These are phyloP conservation scores for Hawksworthiomyces lignivorus DNA, from an alignment of 2,329 filamentous ascomycete species.

Conservation along the genomic window DNA sequence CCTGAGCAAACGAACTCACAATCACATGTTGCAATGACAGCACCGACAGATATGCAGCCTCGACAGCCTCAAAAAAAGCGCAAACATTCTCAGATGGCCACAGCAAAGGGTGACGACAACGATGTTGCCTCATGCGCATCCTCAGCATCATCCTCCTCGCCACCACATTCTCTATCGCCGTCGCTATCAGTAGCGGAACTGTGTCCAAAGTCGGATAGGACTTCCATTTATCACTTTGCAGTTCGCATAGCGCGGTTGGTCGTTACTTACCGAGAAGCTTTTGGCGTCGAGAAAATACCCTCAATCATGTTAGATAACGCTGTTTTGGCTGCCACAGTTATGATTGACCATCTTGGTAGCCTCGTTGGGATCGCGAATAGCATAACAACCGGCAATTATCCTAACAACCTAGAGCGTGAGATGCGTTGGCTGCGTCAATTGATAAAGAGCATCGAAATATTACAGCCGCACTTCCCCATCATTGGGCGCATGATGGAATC, in stretches of 20 bases:
- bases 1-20: background rate
- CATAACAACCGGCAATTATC: background rate
- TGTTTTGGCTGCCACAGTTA: conserved; percentile 7
- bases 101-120: background rate
- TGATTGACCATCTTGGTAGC: conserved; percentile 5
- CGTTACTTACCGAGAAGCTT: conserved; percentile 8
- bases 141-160: background rate
- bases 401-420: background rate
- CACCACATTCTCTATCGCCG: background rate
- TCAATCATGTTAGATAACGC: conserved; percentile 11
- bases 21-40: background rate
- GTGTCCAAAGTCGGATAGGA: background rate
- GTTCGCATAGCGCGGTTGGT: conserved; percentile 8
- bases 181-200: no score
- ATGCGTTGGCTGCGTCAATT: conserved; percentile 6
- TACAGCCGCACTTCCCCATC: conserved; percentile 9
- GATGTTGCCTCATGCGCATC: background rate
- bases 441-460: conserved; percentile 1
- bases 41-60: no score
- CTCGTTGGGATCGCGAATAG: no score
- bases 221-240: conserved; percentile 5
- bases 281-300: conserved; percentile 9
- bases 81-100: no score
- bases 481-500: conserved; percentile 10
- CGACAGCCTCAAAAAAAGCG: no score